Percentiles rank a stretch among this genome's conserved stretches.
Conservation (phyloP, 2,329 filamentous ascomycete species). For the Phialocephala sp. region DNA sequence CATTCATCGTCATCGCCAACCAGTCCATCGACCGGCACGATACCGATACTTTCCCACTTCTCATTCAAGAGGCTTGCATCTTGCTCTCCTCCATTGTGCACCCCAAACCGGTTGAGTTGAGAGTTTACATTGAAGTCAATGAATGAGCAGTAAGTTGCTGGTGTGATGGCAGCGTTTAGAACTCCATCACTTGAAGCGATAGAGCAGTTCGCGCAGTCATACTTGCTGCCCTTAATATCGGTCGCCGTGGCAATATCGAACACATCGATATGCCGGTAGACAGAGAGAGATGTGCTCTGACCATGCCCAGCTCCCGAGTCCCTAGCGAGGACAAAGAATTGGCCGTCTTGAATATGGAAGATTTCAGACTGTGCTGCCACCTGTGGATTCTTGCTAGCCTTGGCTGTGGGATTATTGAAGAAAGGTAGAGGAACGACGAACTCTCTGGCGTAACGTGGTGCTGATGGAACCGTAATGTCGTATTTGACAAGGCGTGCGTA, state of each 20-base stretch:
- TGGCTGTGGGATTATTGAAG: constrained; percentile 54
- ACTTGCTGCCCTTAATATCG: constrained; percentile 57
- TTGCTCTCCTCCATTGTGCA: constrained; percentile 70
- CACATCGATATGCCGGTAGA: constrained; percentile 73
- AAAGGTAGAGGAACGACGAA: constrained; percentile 70
- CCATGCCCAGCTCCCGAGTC: constrained; percentile 67
- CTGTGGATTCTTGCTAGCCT: constrained; percentile 51
- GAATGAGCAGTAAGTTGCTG: constrained; percentile 68
- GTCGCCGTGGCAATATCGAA: constrained; percentile 68
- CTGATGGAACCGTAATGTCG: constrained; percentile 54
- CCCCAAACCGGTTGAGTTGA: constrained; percentile 67
- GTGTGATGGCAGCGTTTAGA: constrained; percentile 58
- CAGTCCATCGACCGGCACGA: constrained; percentile 62
- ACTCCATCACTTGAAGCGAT: constrained; percentile 52
- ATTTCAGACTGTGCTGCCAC: constrained; percentile 73
- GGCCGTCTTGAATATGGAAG: constrained; percentile 63
- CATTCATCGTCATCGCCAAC: constrained; percentile 60
- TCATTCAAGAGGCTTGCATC: constrained; percentile 69
- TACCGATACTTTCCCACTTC: constrained; percentile 75
- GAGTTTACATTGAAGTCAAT: constrained; percentile 71
- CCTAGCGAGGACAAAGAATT: constrained; percentile 71
- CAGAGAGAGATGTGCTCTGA: constrained; percentile 54
- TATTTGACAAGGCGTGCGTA: constrained; percentile 70
- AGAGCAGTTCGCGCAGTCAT: constrained; percentile 46
- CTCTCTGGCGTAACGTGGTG: constrained; percentile 59